Evolutionary conservation across 1,139 yeast species (phyloP), one percentile per base, ranked within the genome.

Genomic region (Lodderomyces theae): DNA sequence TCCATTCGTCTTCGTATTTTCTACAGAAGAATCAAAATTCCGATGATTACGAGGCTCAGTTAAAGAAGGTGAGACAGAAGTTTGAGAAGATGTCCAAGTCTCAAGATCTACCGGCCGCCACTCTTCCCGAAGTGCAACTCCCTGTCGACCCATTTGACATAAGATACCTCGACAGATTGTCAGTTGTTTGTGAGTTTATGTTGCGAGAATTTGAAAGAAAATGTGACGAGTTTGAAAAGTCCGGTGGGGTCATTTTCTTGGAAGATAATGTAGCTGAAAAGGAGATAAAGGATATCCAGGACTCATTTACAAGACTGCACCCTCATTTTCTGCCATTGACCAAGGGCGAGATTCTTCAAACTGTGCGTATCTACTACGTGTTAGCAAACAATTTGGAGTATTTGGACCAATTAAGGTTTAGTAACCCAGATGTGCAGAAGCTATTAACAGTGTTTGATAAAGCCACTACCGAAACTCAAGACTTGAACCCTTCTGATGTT

Each of bases 371-470:
- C 12, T 66, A 53, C 48, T 63, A 63, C 46, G 56, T 60, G 8
- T 52, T 68, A 31, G 57, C 61, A 48, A 66, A 66, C 45, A 58
- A 56, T 37, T 41, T 57, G n/a, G 54, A 58, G 10, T 57, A 52
- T 40, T 52, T 63, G 44, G 68, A 64, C 40, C 67, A 65, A 29
- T 49, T 69, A 38, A 47, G 54, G 30, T 56, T 64, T 31, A 61
- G 57, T 18, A 52, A 66, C 41, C 48, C 47, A 2, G 43, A 49
- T 10, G 65, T 66, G 2, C 52, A 56, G 26, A 40, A 48, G 2
- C 48, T 68, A 39, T 57, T 63, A 41, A 42, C 44, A 2, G 42
- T 48, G 9, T 63, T 56, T 43, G 38, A 46, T n/a, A 47, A 47
- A 11, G 34, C 44, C 34, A 38, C 45, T 12, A 45, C 49, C 3